Conservation (phyloP, 2,329 filamentous ascomycete species). For the Amylocarpus encephaloides region DNA sequence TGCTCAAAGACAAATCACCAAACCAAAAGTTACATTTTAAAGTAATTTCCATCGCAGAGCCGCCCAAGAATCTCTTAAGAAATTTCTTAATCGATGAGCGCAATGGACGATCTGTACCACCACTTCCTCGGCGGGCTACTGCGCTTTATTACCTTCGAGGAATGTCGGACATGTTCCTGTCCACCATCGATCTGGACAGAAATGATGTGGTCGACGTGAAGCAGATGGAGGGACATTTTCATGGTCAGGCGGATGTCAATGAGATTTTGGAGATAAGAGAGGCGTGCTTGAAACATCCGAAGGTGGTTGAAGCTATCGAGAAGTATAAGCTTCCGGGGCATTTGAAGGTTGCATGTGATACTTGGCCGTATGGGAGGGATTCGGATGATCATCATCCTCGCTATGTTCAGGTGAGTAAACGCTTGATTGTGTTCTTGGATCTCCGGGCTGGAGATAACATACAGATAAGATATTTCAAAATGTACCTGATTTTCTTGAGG, state of each 20-base stretch:
- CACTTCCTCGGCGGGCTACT: conserved; percentile 14
- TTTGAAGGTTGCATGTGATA: conserved; percentile 22
- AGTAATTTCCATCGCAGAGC: conserved; percentile 20
- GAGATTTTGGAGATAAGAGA: conserved; percentile 22
- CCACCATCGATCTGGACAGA: conserved; percentile 16
- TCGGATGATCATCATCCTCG: conserved; percentile 19
- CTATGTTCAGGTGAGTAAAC: conserved; percentile 21
- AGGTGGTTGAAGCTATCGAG: conserved; percentile 17
- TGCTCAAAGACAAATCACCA: conserved; percentile 16
- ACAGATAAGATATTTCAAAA: too few species aligned
- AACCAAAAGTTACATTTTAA: conserved; percentile 23
- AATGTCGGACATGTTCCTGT: conserved; percentile 19
- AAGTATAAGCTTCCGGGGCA: conserved; percentile 18
- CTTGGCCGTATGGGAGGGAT: conserved; percentile 26
- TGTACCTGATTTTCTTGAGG: too few species aligned
- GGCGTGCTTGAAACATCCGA: conserved; percentile 17
- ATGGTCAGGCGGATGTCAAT: conserved; percentile 23
- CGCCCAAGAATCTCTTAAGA: conserved; percentile 18
- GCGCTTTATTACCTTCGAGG: conserved; percentile 22
- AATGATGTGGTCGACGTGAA: conserved; percentile 14
- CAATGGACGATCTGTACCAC: conserved; percentile 7
- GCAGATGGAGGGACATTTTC: conserved; percentile 17
- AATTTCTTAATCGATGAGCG: conserved; percentile 18
- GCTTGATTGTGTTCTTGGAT: too few species aligned
- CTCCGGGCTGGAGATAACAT: too few species aligned